Evolutionary conservation across 345 rosid species (phyloP), one percentile per base, ranked within the genome.

Genomic region (Arabidopsis arenosa): DNA sequence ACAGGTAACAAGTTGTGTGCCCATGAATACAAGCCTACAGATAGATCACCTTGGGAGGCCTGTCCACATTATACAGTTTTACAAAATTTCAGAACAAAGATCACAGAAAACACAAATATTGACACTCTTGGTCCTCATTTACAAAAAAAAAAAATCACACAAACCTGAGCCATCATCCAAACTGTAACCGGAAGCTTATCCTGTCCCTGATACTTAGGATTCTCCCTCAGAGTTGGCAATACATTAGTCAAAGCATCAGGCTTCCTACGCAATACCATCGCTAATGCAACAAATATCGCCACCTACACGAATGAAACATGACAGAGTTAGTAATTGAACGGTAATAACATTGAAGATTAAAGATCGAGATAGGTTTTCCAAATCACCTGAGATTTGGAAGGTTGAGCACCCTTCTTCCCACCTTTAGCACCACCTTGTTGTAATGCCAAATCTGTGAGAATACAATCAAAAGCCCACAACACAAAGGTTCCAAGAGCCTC

Each of bases 91-190:
- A 81, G 77, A 64, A 40, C n/a, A 52, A 9, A 17, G 59, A 70
- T 28, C 47, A 54, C 18, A 9, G 12, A 13, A 35, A 63, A 35
- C 52, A 54, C 21, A 59, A 32, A 9, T 1, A 0, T 21, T n/a
- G 4, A 43, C 11, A 67, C 12, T 9, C 9, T n/a, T 35, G 23
- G 8, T 36, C 7, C 35, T 32, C 23, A 57, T 26, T 54, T 9
- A 57, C 51, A 48, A 28, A 26, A 45, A 18, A 18, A 18, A 18
- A 54, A 37, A 64, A 2, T 10, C 21, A 45, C 48, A 61, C 63
- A 49, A 73, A 89, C 96, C 91, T 91, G 96, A 52, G 87, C 82
- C 75, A 89, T 80, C 87, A 84, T 85, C 97, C 97, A 91, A 33
- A 84, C 80, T 72, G 82, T 68, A 66, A 89, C 83, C 2, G 85